Percentiles rank a stretch among this genome's conserved stretches.
Conservation (phyloP, 768 basidiomycete species). For the Mycena alexandri region DNA sequence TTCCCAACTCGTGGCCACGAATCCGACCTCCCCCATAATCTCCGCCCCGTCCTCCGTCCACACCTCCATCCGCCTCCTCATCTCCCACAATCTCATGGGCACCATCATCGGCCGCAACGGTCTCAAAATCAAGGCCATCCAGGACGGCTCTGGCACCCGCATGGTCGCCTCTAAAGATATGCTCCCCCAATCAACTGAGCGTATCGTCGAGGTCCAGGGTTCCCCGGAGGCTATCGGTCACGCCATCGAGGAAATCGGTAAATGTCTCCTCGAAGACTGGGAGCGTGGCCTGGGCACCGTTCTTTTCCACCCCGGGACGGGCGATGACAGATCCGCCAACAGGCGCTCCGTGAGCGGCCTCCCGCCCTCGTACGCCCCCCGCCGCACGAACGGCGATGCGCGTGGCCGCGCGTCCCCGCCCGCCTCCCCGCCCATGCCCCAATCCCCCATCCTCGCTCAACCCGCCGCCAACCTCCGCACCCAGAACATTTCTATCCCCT, state of each 20-base stretch:
- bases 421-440: conserved; percentile 56
- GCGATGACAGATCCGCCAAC: conserved; percentile 71
- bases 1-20: conserved; percentile 87
- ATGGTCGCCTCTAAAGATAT: conserved; percentile 99
- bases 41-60: conserved; percentile 79
- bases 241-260: conserved; percentile 96
- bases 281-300: conserved; percentile 95
- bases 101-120: conserved; percentile 97
- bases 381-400: conserved; percentile 67
- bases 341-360: conserved; percentile 66
- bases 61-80: conserved; percentile 95
- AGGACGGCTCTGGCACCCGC: conserved; percentile 94
- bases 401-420: conserved; percentile 64
- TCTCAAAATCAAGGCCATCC: conserved; percentile 99
- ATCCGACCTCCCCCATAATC: conserved; percentile 77
- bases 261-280: conserved; percentile 96
- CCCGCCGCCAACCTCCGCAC: conserved; percentile 89
- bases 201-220: conserved; percentile 98
- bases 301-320: conserved; percentile 93
- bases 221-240: conserved; percentile 91
- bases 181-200: conserved; percentile 98
- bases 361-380: conserved; percentile 58
- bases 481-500: conserved; percentile 99
- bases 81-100: conserved; percentile 99
- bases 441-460: conserved; percentile 66